These are phyloP conservation scores for Aspergillus quadricinctus DNA, from an alignment of 2,329 filamentous ascomycete genomes.

Conservation along the genomic window DNA sequence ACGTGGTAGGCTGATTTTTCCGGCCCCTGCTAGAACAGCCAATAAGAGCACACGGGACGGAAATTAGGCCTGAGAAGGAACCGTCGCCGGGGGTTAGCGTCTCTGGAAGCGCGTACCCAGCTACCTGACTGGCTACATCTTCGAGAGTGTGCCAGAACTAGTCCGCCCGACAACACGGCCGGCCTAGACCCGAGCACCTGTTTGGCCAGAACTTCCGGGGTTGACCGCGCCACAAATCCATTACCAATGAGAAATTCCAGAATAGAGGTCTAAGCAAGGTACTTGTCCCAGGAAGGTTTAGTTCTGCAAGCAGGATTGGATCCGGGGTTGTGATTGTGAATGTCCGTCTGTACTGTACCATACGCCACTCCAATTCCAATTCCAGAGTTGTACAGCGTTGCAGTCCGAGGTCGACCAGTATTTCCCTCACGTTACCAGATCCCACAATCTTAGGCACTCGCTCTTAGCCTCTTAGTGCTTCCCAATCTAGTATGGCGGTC, in stretches of 20 bases:
- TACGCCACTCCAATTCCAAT: neutral
- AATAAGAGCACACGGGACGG: neutral
- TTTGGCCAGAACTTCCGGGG: neutral
- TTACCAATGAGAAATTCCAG: neutral
- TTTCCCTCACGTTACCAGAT: neutral
- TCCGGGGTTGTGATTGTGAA: neutral
- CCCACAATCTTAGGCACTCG: neutral
- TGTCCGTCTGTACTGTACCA: neutral
- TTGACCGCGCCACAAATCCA: neutral
- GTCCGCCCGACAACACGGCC: neutral
- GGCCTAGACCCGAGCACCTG: neutral
- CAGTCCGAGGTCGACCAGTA: neutral
- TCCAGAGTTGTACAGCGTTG: neutral
- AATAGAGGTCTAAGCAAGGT: neutral
- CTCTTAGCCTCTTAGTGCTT: neutral
- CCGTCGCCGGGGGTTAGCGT: conserved; percentile 1
- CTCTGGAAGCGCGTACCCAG: neutral
- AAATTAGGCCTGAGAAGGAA: conserved; percentile 5
- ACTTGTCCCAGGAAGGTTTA: neutral
- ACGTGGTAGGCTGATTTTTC: conserved; percentile 12
- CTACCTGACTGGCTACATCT: neutral
- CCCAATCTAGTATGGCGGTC: neutral
- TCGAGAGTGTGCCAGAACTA: neutral
- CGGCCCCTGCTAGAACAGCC: conserved; percentile 3
- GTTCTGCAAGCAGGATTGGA: neutral